Percentiles rank a stretch among this genome's conserved stretches.
Evolutionary conservation across 768 basidiomycete species (phyloP).

Genomic region (Cyclocybe cylindracea): DNA sequence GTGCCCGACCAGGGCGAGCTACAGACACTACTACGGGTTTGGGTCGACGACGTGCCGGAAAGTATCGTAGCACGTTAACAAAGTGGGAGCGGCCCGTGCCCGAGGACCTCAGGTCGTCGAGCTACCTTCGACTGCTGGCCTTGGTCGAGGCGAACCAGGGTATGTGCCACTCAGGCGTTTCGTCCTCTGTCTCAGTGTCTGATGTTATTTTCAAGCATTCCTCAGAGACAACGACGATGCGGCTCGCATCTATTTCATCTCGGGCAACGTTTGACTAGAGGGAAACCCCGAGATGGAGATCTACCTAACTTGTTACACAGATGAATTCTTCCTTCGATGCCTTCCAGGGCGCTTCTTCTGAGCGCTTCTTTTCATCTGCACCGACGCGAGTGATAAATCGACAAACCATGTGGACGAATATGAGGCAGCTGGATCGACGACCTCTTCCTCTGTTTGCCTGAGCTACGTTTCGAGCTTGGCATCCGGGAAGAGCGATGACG

Average conservation of each 20-base stretch:
- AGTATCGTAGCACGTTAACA: conserved; percentile 8
- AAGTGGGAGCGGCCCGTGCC: conserved; percentile 13
- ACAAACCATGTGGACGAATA: conserved; percentile 20
- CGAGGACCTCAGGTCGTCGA: conserved; percentile 23
- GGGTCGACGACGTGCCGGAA: conserved; percentile 26
- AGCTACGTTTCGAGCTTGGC: conserved; percentile 11
- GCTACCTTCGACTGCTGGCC: conserved; percentile 25
- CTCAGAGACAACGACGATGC: conserved; percentile 21
- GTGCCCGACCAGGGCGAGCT: too few species aligned
- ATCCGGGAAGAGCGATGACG: neutral
- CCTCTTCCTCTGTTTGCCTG: conserved; percentile 5
- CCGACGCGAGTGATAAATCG: conserved; percentile 13
- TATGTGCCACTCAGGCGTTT: conserved; percentile 1
- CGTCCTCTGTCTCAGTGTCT: neutral
- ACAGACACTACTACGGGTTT: conserved; percentile 17
- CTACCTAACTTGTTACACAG: conserved; percentile 19
- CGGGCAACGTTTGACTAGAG: conserved; percentile 28
- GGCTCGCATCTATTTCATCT: conserved; percentile 26
- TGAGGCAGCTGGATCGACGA: conserved; percentile 20
- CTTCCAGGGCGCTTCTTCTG: conserved; percentile 19
- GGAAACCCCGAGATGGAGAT: neutral
- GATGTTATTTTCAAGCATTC: conserved; percentile 13
- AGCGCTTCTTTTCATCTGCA: conserved; percentile 27
- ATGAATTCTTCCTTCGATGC: conserved; percentile 22
- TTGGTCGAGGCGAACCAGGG: conserved; percentile 29